Conservation (phyloP, 306 rosid species). For the Lagenaria siceraria region DNA sequence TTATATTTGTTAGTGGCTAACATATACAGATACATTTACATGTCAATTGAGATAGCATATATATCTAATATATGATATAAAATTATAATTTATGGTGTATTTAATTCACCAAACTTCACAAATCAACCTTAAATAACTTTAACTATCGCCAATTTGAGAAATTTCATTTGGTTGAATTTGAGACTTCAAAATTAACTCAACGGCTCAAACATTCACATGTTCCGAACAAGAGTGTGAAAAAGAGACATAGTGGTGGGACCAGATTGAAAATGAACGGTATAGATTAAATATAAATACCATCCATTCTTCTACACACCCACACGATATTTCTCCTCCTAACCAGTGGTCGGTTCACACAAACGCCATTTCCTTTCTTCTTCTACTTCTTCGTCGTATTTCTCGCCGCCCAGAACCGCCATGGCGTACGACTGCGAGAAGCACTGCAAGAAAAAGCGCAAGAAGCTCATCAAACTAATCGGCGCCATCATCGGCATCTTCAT, state of each 20-base stretch:
- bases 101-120: too few species aligned
- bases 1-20: too few species aligned
- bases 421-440: constrained; percentile 36
- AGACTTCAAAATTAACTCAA: too few species aligned
- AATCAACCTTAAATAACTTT: too few species aligned
- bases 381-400: neutral
- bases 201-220: too few species aligned
- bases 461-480: neutral
- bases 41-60: too few species aligned
- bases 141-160: too few species aligned
- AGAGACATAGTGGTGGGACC: neutral
- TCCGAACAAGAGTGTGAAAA: too few species aligned
- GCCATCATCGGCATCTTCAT: constrained; percentile 30
- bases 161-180: too few species aligned
- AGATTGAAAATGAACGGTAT: neutral
- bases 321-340: neutral
- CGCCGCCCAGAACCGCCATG: constrained; percentile 18
- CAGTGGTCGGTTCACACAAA: neutral
- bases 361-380: neutral
- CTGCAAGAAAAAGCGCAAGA: constrained; percentile 25
- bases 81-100: too few species aligned
- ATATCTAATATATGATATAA: too few species aligned
- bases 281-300: constrained; percentile 1
- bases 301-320: neutral
- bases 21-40: too few species aligned